Conservation (phyloP, 768 basidiomycete genomes). For the Termitomyces heimii region DNA sequence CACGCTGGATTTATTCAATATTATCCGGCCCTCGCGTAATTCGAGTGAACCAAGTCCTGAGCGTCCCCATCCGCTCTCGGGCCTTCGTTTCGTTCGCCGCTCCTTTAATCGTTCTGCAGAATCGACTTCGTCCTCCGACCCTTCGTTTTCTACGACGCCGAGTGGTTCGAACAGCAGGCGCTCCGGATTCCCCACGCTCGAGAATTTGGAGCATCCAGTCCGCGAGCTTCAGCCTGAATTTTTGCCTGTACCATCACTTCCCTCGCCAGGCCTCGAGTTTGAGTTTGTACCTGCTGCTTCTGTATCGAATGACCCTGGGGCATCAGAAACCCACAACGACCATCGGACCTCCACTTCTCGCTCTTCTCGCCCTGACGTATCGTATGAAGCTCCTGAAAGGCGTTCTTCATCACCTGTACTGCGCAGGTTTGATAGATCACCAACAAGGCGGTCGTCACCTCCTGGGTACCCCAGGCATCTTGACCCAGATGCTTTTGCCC, state of each 20-base stretch:
- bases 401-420: conserved; percentile 7
- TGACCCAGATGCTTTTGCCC: conserved; percentile 31
- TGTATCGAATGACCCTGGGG: background rate
- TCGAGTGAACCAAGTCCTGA: background rate
- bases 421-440: background rate
- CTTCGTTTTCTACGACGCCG: background rate
- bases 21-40: background rate
- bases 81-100: background rate
- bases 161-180: background rate
- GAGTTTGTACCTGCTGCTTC: conserved; percentile 1
- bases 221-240: background rate
- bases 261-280: conserved; percentile 21
- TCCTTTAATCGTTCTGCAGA: background rate
- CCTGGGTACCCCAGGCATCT: conserved; percentile 16
- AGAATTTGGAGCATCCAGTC: background rate
- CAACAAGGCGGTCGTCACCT: conserved; percentile 5
- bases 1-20: background rate
- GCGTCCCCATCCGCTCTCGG: background rate
- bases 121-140: background rate
- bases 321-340: background rate
- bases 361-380: background rate
- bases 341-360: background rate
- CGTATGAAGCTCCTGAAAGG: background rate
- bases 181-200: background rate
- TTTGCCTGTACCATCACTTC: conserved; percentile 15